Conservation (phyloP, 495 filamentous ascomycete genomes). For the Aspergillus conjunctus region DNA sequence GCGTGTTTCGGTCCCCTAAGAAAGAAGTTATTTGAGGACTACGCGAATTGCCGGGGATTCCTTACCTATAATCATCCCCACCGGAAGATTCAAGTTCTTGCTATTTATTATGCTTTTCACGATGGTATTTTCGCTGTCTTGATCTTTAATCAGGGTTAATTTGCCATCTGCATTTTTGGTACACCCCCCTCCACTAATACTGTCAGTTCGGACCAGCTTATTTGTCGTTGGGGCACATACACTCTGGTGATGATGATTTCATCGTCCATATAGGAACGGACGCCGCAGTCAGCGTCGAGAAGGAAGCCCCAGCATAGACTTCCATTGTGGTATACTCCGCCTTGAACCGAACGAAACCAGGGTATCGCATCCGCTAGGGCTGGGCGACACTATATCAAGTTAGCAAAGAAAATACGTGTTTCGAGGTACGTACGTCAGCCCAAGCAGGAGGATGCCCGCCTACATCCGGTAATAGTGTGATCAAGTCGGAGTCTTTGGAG, state of each 20-base stretch:
- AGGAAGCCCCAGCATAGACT: slow-evolving; percentile 59
- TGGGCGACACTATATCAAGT: slow-evolving; percentile 48
- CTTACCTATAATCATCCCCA: slow-evolving; percentile 65
- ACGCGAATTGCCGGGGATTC: not conserved
- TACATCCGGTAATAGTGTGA: slow-evolving; percentile 16
- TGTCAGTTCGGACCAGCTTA: slow-evolving; percentile 22
- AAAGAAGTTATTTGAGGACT: slow-evolving; percentile 11
- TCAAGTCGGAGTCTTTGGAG: not conserved
- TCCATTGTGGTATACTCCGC: slow-evolving; percentile 54
- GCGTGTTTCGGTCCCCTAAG: slow-evolving; percentile 53
- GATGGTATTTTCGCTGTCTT: slow-evolving; percentile 32
- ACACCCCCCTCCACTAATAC: slow-evolving; percentile 54
- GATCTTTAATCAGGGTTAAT: slow-evolving; percentile 47
- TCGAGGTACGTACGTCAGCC: slow-evolving; percentile 47
- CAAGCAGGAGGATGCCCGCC: slow-evolving; percentile 55
- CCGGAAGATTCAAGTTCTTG: slow-evolving; percentile 37
- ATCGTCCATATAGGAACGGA: slow-evolving; percentile 60
- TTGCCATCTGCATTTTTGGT: slow-evolving; percentile 42
- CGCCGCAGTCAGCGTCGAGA: slow-evolving; percentile 58
- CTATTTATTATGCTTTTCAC: slow-evolving; percentile 43
- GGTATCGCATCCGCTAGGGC: slow-evolving; percentile 66
- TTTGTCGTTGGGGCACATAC: slow-evolving; percentile 48
- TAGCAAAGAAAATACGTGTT: slow-evolving; percentile 6
- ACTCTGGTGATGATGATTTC: slow-evolving; percentile 67
- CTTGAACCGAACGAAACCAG: slow-evolving; percentile 66